Evolutionary conservation across 1,284 basidiomycete genomes (phyloP).

Genomic region (Laetiporus sulphureus): DNA sequence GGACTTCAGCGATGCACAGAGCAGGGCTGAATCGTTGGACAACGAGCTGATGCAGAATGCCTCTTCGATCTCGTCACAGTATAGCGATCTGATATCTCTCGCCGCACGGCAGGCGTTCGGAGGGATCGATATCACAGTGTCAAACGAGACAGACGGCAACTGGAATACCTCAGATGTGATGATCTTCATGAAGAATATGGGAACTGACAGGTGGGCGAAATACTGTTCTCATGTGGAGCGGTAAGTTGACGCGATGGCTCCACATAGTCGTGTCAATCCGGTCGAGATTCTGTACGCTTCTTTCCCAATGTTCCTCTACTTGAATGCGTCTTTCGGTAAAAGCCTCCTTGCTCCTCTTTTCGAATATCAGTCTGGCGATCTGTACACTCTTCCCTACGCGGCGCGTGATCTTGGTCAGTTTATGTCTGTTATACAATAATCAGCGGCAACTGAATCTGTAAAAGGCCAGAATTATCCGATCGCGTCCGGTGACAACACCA

Average conservation of each 20-base stretch:
- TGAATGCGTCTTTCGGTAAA: constrained; percentile 35
- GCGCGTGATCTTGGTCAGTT: constrained; percentile 34
- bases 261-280: constrained; percentile 29
- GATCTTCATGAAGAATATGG: constrained; percentile 38
- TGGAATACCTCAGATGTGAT: constrained; percentile 33
- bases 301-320: constrained; percentile 39
- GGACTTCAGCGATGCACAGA: constrained; percentile 15
- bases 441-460: neutral
- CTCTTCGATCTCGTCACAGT: constrained; percentile 21
- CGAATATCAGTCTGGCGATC: constrained; percentile 30
- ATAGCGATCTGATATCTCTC: constrained; percentile 34
- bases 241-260: constrained; percentile 11
- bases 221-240: neutral
- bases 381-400: constrained; percentile 26
- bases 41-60: constrained; percentile 16
- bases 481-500: constrained; percentile 9
- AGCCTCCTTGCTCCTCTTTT: constrained; percentile 39
- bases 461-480: constrained; percentile 13
- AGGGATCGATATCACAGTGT: constrained; percentile 31
- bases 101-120: constrained; percentile 36
- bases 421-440: neutral
- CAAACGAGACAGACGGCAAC: constrained; percentile 24
- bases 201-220: constrained; percentile 10
- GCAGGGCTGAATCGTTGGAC: constrained; percentile 20
- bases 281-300: constrained; percentile 43